A percentile compares a stretch with the other conserved stretches of the same genome.
phyloP scores from a whole-genome alignment of 208 protist genomes.

The Trichomonas gallinae region DNA sequence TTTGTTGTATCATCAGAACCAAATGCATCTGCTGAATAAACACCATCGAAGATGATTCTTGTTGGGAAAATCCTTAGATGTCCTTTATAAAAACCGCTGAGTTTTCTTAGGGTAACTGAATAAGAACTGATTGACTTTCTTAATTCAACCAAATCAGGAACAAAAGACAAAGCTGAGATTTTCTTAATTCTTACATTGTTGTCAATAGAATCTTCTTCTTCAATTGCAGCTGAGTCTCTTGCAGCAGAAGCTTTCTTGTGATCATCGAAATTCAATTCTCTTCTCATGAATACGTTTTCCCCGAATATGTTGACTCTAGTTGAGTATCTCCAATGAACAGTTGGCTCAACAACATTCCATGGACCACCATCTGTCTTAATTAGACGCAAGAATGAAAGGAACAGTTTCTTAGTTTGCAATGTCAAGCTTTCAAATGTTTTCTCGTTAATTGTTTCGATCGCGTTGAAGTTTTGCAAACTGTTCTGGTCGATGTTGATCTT shows the following conservation, averaged over 20 bases:
- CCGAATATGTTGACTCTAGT: background rate
- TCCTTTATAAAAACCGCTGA: background rate
- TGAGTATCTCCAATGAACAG: background rate
- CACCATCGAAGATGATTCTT: background rate
- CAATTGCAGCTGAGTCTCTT: background rate
- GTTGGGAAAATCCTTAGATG: background rate
- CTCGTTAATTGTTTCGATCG: background rate
- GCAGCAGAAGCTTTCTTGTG: background rate
- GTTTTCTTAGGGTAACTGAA: background rate
- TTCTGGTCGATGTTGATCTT: too few species aligned
- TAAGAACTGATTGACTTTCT: background rate
- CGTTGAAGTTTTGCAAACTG: too few species aligned
- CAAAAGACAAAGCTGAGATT: background rate
- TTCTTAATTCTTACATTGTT: background rate
- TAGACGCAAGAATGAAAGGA: background rate
- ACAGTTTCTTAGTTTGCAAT: background rate
- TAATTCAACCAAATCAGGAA: background rate
- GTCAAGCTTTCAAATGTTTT: background rate
- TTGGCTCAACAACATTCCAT: background rate
- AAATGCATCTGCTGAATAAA: background rate
- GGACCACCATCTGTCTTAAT: background rate
- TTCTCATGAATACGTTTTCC: background rate
- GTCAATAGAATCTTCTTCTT: background rate
- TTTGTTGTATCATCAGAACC: background rate
- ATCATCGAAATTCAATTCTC: background rate